Percentiles rank a stretch among this genome's conserved stretches.
Conservation (phyloP, 495 filamentous ascomycete genomes). For the Aspergillus cavernicola region DNA sequence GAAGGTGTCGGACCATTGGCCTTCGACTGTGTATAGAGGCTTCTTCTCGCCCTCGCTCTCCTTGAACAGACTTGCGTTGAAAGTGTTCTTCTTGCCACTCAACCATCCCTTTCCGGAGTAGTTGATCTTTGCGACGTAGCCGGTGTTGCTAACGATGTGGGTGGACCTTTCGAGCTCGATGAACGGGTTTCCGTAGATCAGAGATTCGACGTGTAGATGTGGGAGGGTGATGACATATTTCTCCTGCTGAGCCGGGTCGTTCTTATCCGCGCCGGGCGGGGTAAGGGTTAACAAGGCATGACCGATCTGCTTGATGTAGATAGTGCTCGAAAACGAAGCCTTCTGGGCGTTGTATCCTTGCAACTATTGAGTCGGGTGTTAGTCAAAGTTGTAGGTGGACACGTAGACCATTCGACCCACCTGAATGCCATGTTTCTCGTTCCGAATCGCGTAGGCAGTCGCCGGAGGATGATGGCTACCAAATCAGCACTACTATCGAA, state of each 20-base stretch:
- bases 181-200: slow-evolving; percentile 87
- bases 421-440: slow-evolving; percentile 74
- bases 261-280: slow-evolving; percentile 47
- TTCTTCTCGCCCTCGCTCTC: slow-evolving; percentile 71
- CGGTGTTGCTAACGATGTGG: slow-evolving; percentile 79
- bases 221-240: slow-evolving; percentile 90
- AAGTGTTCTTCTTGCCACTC: slow-evolving; percentile 91
- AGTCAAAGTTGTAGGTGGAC: background rate
- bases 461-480: slow-evolving; percentile 92
- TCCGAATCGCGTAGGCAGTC: slow-evolving; percentile 89
- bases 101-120: slow-evolving; percentile 93
- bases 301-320: slow-evolving; percentile 93
- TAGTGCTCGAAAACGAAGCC: slow-evolving; percentile 86
- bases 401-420: slow-evolving; percentile 30
- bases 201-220: slow-evolving; percentile 86
- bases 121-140: slow-evolving; percentile 88
- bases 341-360: slow-evolving; percentile 99
- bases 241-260: slow-evolving; percentile 50
- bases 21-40: slow-evolving; percentile 77
- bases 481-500: background rate
- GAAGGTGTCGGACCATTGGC: slow-evolving; percentile 88
- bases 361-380: slow-evolving; percentile 40
- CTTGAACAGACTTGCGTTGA: slow-evolving; percentile 74
- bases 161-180: slow-evolving; percentile 82
- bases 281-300: slow-evolving; percentile 83